Evolutionary conservation across 768 basidiomycete genomes (phyloP), one percentile per base, ranked within the genome.

Genomic region (Auriscalpium vulgare): DNA sequence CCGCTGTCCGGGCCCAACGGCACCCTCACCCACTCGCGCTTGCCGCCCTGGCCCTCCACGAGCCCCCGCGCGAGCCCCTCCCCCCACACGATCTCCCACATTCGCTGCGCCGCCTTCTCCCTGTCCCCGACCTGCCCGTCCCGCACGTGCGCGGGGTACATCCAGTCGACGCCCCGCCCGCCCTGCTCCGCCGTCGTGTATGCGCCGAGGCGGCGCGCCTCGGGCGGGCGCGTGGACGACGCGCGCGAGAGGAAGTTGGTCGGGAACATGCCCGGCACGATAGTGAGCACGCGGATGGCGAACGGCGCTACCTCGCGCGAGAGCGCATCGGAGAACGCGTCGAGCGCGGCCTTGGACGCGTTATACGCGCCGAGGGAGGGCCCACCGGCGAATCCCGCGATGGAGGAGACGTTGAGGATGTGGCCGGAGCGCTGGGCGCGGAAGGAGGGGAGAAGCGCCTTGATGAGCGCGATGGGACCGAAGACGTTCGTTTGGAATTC

Each of bases 261-360:
- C n/a, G 61, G 66, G 55, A 70, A 69, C 53, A 59, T 63, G 5
- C 69, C 69, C 2, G 67, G 68, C 51, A 58, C 56, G 45, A 71
- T 55, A 40, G 62, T 54, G 23, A 62, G 47, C 17, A 62, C 66
- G 13, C 64, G 63, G 45, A 69, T 63, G 50, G 60, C 61, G 48
- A 65, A 66, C n/a, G 63, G 63, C 19, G 59, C 63, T 21, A 69
- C 53, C 56, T 71, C 69, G n/a, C 35, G 54, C 11, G 48, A 55
- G 36, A 69, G 62, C 1, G 63, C 57, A 45, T 67, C 69, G 14
- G 67, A 59, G 47, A 62, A 56, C 23, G 59, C 51, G 37, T 67
- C 65, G 3, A 68, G 58, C 35, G 67, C 67, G 11, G 67, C 69
- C 57, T 67, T 68, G 11, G 64, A 59, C 3, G 62, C 65, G 35